Conservation (phyloP, 2,329 filamentous ascomycete species). For the Hypoxylon rubiginosum region DNA sequence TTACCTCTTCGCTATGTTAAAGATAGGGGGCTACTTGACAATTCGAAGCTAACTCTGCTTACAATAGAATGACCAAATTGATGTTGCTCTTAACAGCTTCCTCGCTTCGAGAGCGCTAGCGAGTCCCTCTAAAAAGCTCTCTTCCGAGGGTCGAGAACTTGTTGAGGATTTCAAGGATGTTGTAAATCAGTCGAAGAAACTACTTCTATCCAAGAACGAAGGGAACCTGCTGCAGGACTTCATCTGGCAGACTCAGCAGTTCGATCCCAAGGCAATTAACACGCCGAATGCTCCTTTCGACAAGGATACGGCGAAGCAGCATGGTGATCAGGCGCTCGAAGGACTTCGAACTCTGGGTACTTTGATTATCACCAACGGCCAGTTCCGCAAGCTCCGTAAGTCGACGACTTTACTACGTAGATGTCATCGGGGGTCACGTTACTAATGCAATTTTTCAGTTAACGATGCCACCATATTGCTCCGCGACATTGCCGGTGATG, state of each 20-base stretch:
- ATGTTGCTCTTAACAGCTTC: conserved; percentile 92
- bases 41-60: conserved; percentile 26
- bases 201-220: conserved; percentile 93
- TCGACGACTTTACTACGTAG: conserved; percentile 42
- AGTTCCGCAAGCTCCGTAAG: conserved; percentile 90
- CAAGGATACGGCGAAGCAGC: conserved; percentile 83
- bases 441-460: conserved; percentile 58
- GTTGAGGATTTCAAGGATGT: conserved; percentile 83
- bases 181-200: conserved; percentile 81
- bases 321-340: conserved; percentile 85
- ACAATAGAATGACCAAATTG: conserved; percentile 89
- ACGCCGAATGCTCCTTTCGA: conserved; percentile 76
- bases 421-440: not conserved
- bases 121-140: conserved; percentile 81
- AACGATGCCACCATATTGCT: conserved; percentile 84
- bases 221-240: conserved; percentile 96
- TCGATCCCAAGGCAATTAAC: conserved; percentile 72
- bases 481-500: conserved; percentile 92
- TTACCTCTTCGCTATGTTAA: not conserved
- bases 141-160: conserved; percentile 82
- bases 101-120: conserved; percentile 78
- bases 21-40: not conserved
- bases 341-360: conserved; percentile 90
- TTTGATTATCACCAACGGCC: conserved; percentile 92
- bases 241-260: conserved; percentile 90